Evolutionary conservation across 257 asterid species (phyloP).

Genomic region (Parsonsia alboflavescens): DNA sequence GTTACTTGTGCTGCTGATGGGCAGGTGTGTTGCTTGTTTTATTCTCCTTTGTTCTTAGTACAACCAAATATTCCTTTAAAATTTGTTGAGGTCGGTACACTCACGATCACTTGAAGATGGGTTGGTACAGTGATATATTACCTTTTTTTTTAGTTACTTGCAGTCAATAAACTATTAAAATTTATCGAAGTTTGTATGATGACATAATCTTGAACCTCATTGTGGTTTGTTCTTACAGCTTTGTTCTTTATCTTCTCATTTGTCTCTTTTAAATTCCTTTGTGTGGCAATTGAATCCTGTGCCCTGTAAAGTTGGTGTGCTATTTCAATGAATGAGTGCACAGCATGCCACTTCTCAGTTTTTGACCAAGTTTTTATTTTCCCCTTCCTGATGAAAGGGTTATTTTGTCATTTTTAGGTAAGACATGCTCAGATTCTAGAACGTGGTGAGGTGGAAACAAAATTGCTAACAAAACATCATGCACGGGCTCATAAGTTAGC

Average conservation of each 20-base stretch:
- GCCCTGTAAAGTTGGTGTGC: background rate
- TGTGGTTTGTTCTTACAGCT: background rate
- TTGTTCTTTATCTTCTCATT: background rate
- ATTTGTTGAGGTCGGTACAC: background rate
- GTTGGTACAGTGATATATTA: constrained; percentile 40
- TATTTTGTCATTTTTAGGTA: constrained; percentile 39
- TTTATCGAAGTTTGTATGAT: background rate
- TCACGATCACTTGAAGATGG: constrained; percentile 45
- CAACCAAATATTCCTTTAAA: background rate
- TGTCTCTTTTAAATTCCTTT: background rate
- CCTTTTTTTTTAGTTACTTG: constrained; percentile 7
- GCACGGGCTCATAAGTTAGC: constrained; percentile 82
- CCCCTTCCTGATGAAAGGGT: background rate
- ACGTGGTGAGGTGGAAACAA: constrained; percentile 57
- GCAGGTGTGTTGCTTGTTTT: constrained; percentile 45
- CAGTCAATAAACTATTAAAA: background rate
- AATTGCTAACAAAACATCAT: constrained; percentile 49
- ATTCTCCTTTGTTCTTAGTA: constrained; percentile 2
- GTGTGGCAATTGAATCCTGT: background rate
- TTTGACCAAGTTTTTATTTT: background rate
- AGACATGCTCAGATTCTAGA: constrained; percentile 72
- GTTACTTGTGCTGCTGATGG: constrained; percentile 98
- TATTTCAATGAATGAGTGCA: background rate
- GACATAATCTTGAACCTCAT: background rate
- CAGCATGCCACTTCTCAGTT: background rate